phyloP scores from a whole-genome alignment of 2,329 filamentous ascomycete genomes.

The Gyromitra esculenta region DNA sequence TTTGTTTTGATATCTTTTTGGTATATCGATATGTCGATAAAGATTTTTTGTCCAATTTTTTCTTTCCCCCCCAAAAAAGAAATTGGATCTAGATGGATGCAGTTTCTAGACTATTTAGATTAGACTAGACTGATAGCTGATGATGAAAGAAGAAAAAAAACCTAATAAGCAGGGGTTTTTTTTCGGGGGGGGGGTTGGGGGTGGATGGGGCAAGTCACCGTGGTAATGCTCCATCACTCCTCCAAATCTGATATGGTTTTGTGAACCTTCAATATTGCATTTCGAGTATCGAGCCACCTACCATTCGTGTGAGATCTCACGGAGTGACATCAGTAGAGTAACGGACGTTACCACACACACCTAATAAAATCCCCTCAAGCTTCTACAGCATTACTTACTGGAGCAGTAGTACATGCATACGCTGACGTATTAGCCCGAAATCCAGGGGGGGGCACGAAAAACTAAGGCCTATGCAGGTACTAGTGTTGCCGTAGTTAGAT shows the following conservation, averaged over 20 bases:
- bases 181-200: too few species aligned
- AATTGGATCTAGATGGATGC: slow-evolving; percentile 6
- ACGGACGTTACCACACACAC: too few species aligned
- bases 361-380: too few species aligned
- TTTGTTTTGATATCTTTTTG: slow-evolving; percentile 4
- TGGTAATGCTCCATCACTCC: neutral
- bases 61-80: neutral
- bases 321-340: too few species aligned
- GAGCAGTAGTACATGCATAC: too few species aligned
- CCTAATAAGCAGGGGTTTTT: neutral
- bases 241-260: neutral
- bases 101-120: slow-evolving; percentile 18
- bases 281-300: neutral
- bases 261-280: neutral
- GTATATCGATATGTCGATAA: slow-evolving; percentile 9
- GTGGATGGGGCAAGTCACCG: neutral
- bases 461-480: neutral
- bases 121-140: slow-evolving; percentile 14
- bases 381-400: too few species aligned
- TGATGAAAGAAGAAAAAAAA: neutral
- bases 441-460: neutral
- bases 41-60: neutral
- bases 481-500: too few species aligned
- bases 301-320: too few species aligned
- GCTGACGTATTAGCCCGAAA: neutral